Evolutionary conservation across 2,329 filamentous ascomycete genomes (phyloP).

Genomic region (Aspergillus floridensis): DNA sequence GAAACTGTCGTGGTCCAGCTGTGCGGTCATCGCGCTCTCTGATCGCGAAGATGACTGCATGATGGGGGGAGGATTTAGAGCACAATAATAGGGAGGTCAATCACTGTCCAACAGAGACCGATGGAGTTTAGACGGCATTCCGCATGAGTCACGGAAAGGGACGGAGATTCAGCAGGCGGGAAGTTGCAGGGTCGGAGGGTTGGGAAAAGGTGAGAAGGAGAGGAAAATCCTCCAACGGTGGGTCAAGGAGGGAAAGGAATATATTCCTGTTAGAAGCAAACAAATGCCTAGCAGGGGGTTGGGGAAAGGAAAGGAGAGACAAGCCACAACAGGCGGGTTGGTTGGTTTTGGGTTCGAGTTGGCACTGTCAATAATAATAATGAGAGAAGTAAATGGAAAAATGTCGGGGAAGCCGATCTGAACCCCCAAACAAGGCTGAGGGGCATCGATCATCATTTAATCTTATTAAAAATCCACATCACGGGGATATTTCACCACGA

Average conservation of each 20-base stretch:
- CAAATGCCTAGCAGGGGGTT: slow-evolving; percentile 3
- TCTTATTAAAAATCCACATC: too few species aligned
- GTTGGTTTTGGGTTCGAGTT: neutral
- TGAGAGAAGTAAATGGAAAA: neutral
- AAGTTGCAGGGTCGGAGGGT: neutral
- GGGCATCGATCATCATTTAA: neutral
- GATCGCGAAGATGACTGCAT: slow-evolving; percentile 36
- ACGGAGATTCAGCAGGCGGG: neutral
- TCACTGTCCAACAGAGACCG: slow-evolving; percentile 4
- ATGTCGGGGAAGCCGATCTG: neutral
- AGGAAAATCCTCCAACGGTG: neutral
- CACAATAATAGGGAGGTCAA: neutral
- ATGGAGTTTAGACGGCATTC: slow-evolving; percentile 13
- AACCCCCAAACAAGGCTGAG: neutral
- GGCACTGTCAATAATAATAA: neutral
- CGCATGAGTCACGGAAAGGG: slow-evolving; percentile 15
- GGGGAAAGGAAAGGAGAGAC: slow-evolving; percentile 4
- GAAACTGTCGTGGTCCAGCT: slow-evolving; percentile 40
- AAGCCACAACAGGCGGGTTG: slow-evolving; percentile 2
- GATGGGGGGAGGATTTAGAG: slow-evolving; percentile 8
- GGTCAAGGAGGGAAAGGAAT: neutral
- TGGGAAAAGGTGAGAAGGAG: neutral
- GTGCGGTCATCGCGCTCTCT: slow-evolving; percentile 32
- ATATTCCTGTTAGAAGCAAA: neutral
- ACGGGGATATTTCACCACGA: too few species aligned